Base-by-base conservation (phyloP, 805 yeast genomes). In the Kuraishia cidri region DNA sequence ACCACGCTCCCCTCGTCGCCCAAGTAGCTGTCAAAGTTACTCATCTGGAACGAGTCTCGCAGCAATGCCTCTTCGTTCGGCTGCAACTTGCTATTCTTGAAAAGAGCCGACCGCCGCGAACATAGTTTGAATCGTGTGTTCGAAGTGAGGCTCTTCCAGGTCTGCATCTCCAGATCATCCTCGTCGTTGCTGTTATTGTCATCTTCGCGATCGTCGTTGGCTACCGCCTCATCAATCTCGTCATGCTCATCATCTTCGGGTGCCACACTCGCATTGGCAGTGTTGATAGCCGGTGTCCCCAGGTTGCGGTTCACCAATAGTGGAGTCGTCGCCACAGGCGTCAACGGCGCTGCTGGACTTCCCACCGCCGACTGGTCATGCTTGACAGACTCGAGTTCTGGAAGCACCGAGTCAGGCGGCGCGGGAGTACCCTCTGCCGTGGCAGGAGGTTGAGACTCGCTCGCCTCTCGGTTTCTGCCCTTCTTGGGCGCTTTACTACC, bases 71-170 rank as follows among this genome's bases (percentile, higher is more conserved):
- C 76, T 1, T 85, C 77, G 25, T 84, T 77, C 10, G 66, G 55
- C 39, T 82, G 80, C 6, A 88, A 52, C 34, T 62, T 67, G 37
- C 65, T 60, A 12, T 71, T 69, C 14, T 68, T 71, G 48, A 90
- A 87, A 30, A 86, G 56, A 3, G 67, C 71, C 0, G 83, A 66
- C 43, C 97, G 68, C 36, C 69, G 66, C 17, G 74, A 56, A 47
- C 95, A 79, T 39, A 83, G 70, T 33, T 80, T 78, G 11, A 90
- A 85, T 36, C 96, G 61, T 0, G 81, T 70, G 39, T 79, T 79
- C 0, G 95, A 82, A 0, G 92, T 86, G 25, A 79, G 56, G n/a
- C 72, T 72, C 44, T 81, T 79, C 97, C 97, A 88, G 1, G 84
- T 74, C 33, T 80, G 80, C 29, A 77, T 57, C 45, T 87, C 95